Percentiles rank a stretch among this genome's conserved stretches.
phyloP scores from a whole-genome alignment of 164 flowering plant genomes.

The Akebia trifoliata region DNA sequence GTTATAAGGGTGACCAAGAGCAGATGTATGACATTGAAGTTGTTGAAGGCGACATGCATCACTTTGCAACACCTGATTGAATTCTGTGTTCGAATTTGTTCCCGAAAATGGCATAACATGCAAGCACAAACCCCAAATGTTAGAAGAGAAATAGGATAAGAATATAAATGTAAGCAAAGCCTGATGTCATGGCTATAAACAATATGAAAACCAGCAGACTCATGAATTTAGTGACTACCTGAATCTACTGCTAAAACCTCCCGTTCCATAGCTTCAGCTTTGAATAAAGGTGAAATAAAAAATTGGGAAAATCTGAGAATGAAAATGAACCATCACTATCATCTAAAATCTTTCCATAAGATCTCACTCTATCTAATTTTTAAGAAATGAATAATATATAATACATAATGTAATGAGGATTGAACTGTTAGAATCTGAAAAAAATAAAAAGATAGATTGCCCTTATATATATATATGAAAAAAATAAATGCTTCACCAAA shows the following conservation, averaged over 20 bases:
- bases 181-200: neutral
- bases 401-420: neutral
- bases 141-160: constrained; percentile 8
- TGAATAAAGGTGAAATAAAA: constrained; percentile 84
- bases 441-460: neutral
- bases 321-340: neutral
- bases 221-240: constrained; percentile 36
- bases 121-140: constrained; percentile 9
- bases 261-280: constrained; percentile 94
- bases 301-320: constrained; percentile 87
- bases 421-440: neutral
- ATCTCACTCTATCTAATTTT: neutral
- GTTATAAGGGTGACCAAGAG: constrained; percentile 69
- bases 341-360: neutral
- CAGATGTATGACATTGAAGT: constrained; percentile 88
- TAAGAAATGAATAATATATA: neutral
- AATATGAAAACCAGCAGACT: constrained; percentile 1
- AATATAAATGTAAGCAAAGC: neutral
- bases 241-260: constrained; percentile 96
- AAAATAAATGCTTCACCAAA: neutral
- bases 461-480: neutral
- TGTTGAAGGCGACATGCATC: constrained; percentile 98
- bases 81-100: constrained; percentile 42
- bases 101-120: constrained; percentile 2
- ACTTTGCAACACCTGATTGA: constrained; percentile 88